Evolutionary conservation across 2,329 filamentous ascomycete genomes (phyloP).

Genomic region (Curvularia sp.): DNA sequence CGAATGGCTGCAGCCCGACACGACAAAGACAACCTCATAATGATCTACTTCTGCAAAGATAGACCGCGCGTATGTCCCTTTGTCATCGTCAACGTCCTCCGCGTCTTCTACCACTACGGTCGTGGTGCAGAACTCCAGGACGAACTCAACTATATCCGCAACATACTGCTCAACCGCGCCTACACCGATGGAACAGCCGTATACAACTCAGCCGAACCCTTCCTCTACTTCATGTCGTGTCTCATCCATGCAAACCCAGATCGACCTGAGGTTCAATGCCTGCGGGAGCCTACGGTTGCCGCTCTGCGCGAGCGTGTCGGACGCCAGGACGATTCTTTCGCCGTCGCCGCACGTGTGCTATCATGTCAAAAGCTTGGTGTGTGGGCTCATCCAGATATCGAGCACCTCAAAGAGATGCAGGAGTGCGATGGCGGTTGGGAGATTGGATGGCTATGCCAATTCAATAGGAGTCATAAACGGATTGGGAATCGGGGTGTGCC

Average conservation of each 20-base stretch:
- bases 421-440: conserved; percentile 48
- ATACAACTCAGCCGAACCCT: conserved; percentile 44
- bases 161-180: conserved; percentile 26
- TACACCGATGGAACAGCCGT: conserved; percentile 46
- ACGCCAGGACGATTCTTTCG: conserved; percentile 31
- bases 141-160: conserved; percentile 35
- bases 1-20: conserved; percentile 47
- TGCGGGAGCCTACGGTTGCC: conserved; percentile 30
- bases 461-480: conserved; percentile 21
- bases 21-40: conserved; percentile 49
- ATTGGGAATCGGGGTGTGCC: conserved; percentile 32
- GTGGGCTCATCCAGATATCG: conserved; percentile 19
- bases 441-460: conserved; percentile 32
- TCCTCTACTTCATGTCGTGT: conserved; percentile 40
- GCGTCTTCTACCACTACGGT: conserved; percentile 41
- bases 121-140: conserved; percentile 31
- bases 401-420: conserved; percentile 37
- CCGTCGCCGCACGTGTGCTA: conserved; percentile 38
- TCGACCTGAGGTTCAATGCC: conserved; percentile 24
- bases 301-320: conserved; percentile 37
- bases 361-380: conserved; percentile 36
- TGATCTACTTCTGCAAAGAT: conserved; percentile 43
- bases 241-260: conserved; percentile 30
- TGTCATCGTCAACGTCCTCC: conserved; percentile 45
- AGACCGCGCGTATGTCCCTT: conserved; percentile 38